Percentiles rank a stretch among this genome's conserved stretches.
phyloP scores from a whole-genome alignment of 106 monocot genomes.

The Allium sativum region DNA sequence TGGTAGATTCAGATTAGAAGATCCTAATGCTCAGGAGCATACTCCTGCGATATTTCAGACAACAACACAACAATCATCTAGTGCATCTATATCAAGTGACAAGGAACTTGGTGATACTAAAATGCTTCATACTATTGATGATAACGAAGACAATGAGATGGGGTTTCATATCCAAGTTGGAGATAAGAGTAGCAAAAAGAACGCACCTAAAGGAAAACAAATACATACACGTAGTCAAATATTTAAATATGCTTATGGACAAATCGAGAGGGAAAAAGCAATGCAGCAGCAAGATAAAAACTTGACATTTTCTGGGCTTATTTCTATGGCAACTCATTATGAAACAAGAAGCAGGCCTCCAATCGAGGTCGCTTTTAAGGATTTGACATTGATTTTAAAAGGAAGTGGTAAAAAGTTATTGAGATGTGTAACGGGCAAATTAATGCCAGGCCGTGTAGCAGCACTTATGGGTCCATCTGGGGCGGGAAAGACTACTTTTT shows the following conservation, averaged over 20 bases:
- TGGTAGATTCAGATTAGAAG: conserved; percentile 3
- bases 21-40: not conserved
- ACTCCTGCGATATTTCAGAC: not conserved
- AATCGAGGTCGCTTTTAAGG: conserved; percentile 72
- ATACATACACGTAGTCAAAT: conserved; percentile 70
- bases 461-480: conserved; percentile 96
- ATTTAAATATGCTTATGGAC: conserved; percentile 76
- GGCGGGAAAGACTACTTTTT: conserved; percentile 89
- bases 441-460: conserved; percentile 71
- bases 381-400: conserved; percentile 57
- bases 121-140: conserved; percentile 44
- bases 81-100: conserved; percentile 11
- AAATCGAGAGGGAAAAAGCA: conserved; percentile 81
- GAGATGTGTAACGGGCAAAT: conserved; percentile 67
- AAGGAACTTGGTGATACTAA: conserved; percentile 23
- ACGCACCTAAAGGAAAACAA: conserved; percentile 41
- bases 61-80: not conserved
- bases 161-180: conserved; percentile 38
- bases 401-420: conserved; percentile 52
- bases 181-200: conserved; percentile 35
- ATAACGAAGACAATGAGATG: conserved; percentile 35
- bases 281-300: conserved; percentile 51
- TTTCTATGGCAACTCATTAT: conserved; percentile 54
- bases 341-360: conserved; percentile 51
- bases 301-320: conserved; percentile 61